Conservation (phyloP, 495 filamentous ascomycete genomes). For the Penicillium manginii region DNA sequence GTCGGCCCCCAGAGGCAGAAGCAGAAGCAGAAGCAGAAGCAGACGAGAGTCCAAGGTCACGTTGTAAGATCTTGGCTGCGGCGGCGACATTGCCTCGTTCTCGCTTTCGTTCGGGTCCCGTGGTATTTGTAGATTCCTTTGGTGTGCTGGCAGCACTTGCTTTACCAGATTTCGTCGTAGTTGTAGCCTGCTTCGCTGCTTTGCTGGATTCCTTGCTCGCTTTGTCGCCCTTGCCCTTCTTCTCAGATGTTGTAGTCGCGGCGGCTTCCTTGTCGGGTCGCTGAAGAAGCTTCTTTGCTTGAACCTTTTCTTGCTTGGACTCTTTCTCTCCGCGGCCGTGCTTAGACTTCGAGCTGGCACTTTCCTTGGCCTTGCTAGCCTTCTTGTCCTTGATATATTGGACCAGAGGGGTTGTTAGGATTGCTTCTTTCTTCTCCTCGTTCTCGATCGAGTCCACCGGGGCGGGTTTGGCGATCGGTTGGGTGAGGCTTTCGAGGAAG, state of each 20-base stretch:
- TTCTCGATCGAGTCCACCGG: conserved; percentile 56
- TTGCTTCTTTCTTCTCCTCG: conserved; percentile 61
- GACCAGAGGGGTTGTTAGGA: conserved; percentile 84
- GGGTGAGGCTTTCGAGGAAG: conserved; percentile 85
- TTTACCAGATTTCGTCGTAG: conserved; percentile 35
- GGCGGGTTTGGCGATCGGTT: conserved; percentile 63
- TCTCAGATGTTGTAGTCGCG: conserved; percentile 41
- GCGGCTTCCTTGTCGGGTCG: conserved; percentile 49
- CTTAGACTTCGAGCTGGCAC: conserved; percentile 58
- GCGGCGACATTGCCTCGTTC: conserved; percentile 73
- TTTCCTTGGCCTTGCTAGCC: conserved; percentile 81
- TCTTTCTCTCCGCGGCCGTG: conserved; percentile 63
- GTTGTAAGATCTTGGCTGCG: conserved; percentile 84
- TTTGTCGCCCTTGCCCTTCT: conserved; percentile 59
- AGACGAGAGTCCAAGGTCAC: conserved; percentile 82
- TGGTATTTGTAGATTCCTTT: conserved; percentile 34
- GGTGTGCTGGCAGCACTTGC: conserved; percentile 34
- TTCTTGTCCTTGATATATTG: conserved; percentile 91
- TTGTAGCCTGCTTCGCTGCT: conserved; percentile 70
- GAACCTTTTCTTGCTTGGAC: conserved; percentile 57
- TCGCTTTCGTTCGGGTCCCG: conserved; percentile 53
- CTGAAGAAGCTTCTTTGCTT: conserved; percentile 53
- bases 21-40: background rate
- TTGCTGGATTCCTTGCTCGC: conserved; percentile 77
- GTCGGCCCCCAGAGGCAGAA: conserved; percentile 45